Evolutionary conservation across 202 grass and related monocot genomes (phyloP).

Genomic region (Zizania palustris): DNA sequence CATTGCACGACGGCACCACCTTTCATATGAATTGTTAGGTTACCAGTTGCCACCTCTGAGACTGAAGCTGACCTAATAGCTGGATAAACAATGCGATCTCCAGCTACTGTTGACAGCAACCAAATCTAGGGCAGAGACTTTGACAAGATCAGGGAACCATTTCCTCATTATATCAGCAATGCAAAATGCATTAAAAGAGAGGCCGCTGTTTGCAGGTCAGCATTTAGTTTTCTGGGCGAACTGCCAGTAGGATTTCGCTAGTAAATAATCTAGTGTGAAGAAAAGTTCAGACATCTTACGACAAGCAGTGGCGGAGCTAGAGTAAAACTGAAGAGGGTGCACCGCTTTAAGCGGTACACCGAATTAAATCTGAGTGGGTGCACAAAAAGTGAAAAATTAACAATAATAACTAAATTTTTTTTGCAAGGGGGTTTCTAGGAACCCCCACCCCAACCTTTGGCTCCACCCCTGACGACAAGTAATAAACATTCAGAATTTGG

Average conservation of each 20-base stretch:
- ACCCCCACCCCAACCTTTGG: no score
- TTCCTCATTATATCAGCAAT: not conserved
- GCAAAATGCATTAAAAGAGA: not conserved
- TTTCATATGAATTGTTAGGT: not conserved
- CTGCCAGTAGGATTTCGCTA: not conserved
- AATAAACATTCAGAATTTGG: slow-evolving; percentile 1
- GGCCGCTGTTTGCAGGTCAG: slow-evolving; percentile 9
- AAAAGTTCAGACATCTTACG: not conserved
- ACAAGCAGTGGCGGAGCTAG: no score
- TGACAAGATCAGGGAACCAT: not conserved
- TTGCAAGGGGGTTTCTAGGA: no score
- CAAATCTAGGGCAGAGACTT: not conserved
- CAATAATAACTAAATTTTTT: no score
- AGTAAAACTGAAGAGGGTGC: no score
- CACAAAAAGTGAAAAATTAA: no score
- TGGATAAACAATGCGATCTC: not conserved
- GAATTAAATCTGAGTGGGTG: no score
- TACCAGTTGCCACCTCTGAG: not conserved
- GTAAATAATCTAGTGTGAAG: not conserved
- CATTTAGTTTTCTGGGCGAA: not conserved
- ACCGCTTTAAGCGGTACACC: no score
- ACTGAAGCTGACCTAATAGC: slow-evolving; percentile 1
- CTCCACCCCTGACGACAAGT: no score
- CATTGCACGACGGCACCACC: no score
- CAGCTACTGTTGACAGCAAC: slow-evolving; percentile 24